These are phyloP conservation scores for Clonostachys rhizophaga DNA, from an alignment of 2,329 filamentous ascomycete genomes.

Conservation along the genomic window DNA sequence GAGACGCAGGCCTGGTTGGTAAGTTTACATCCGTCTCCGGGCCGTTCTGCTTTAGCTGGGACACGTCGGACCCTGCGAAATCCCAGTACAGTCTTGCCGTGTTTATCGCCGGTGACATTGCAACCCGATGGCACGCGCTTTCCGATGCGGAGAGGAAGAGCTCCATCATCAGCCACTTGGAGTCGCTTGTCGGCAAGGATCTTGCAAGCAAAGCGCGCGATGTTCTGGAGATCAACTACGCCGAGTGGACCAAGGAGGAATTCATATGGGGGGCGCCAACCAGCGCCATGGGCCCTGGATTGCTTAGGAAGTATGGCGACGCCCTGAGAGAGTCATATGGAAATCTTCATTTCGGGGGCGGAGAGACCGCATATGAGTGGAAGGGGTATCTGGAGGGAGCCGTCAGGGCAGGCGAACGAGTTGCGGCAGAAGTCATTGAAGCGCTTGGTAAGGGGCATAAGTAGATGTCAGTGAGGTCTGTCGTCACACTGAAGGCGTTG, in stretches of 20 bases:
- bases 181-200: slow-evolving; percentile 5
- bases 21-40: slow-evolving; percentile 26
- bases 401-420: slow-evolving; percentile 8
- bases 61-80: slow-evolving; percentile 13
- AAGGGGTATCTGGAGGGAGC: slow-evolving; percentile 19
- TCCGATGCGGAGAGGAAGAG: slow-evolving; percentile 3
- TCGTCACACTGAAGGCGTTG: too few relatives aligned
- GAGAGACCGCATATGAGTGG: slow-evolving; percentile 13
- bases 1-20: slow-evolving; percentile 29
- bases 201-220: slow-evolving; percentile 3
- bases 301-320: slow-evolving; percentile 5
- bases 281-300: slow-evolving; percentile 2
- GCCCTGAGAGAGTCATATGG: slow-evolving; percentile 19
- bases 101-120: slow-evolving; percentile 24
- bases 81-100: slow-evolving; percentile 16
- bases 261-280: slow-evolving; percentile 8
- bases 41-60: slow-evolving; percentile 18
- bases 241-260: slow-evolving; percentile 11
- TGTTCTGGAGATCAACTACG: slow-evolving; percentile 5
- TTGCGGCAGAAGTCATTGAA: not conserved
- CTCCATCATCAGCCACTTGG: slow-evolving; percentile 10
- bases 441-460: not conserved
- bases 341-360: slow-evolving; percentile 15
- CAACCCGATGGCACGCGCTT: slow-evolving; percentile 14
- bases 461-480: too few relatives aligned